Conservation (phyloP, 805 yeast species). For the Starmera pachycereana region DNA sequence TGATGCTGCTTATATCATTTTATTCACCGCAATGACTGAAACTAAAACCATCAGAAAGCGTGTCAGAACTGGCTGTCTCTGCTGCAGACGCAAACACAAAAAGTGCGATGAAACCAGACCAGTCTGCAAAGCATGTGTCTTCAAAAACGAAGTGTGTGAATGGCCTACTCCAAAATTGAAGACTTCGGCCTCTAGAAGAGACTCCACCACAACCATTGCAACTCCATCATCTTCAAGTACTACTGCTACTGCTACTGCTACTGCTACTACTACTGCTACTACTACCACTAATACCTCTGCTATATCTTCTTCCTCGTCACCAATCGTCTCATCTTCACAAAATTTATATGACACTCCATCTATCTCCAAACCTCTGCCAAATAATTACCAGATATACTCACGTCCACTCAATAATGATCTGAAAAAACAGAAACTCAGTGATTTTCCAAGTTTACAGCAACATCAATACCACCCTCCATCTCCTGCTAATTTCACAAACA, state of each 20-base stretch:
- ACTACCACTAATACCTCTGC: background rate
- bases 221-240: background rate
- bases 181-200: background rate
- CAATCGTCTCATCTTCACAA: too few species aligned
- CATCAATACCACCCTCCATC: too few species aligned
- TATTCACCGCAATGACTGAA: too few species aligned
- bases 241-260: background rate
- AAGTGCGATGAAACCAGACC: slow-evolving; percentile 48
- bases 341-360: background rate
- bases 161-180: slow-evolving; percentile 8
- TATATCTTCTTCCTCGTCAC: background rate
- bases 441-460: too few species aligned
- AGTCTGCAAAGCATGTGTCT: slow-evolving; percentile 29
- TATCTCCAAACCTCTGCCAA: background rate
- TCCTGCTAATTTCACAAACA: too few species aligned
- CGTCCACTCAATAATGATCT: background rate
- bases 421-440: too few species aligned
- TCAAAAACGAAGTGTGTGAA: slow-evolving; percentile 19
- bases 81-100: slow-evolving; percentile 54
- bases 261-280: too few species aligned
- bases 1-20: background rate
- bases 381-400: background rate
- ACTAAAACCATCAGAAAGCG: slow-evolving; percentile 16
- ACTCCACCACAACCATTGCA: background rate
- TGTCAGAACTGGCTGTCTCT: slow-evolving; percentile 45